phyloP scores from a whole-genome alignment of 1,284 basidiomycete species.

The Fomitopsis betulina region DNA sequence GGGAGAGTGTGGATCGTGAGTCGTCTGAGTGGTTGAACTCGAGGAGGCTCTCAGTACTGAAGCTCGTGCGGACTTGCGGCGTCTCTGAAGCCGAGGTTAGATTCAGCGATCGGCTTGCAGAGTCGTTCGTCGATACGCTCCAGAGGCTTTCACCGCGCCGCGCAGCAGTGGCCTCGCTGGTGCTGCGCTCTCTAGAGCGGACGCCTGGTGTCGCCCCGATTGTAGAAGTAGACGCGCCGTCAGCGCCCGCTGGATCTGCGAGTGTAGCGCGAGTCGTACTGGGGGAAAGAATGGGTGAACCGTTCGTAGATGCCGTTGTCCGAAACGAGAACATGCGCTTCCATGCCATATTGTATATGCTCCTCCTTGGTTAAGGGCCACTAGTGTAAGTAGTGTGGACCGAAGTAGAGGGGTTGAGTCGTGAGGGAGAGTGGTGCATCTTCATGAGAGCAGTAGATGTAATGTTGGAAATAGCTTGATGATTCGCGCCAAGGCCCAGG shows the following conservation, averaged over 20 bases:
- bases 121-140: neutral
- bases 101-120: neutral
- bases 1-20: conserved; percentile 1
- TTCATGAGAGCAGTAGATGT: neutral
- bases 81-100: neutral
- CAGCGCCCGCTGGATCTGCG: neutral
- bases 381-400: neutral
- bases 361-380: neutral
- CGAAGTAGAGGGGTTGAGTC: neutral
- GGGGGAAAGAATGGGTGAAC: neutral
- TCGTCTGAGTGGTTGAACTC: conserved; percentile 1
- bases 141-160: neutral
- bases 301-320: neutral
- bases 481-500: neutral
- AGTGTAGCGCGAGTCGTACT: neutral
- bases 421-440: neutral
- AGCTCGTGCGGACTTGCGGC: neutral
- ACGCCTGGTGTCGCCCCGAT: neutral
- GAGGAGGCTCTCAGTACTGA: conserved; percentile 3
- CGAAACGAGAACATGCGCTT: neutral
- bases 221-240: neutral
- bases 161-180: neutral
- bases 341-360: neutral
- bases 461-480: neutral
- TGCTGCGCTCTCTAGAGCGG: neutral